Base-by-base conservation (phyloP, 140 eudicot species). In the Senecio squalidus region DNA sequence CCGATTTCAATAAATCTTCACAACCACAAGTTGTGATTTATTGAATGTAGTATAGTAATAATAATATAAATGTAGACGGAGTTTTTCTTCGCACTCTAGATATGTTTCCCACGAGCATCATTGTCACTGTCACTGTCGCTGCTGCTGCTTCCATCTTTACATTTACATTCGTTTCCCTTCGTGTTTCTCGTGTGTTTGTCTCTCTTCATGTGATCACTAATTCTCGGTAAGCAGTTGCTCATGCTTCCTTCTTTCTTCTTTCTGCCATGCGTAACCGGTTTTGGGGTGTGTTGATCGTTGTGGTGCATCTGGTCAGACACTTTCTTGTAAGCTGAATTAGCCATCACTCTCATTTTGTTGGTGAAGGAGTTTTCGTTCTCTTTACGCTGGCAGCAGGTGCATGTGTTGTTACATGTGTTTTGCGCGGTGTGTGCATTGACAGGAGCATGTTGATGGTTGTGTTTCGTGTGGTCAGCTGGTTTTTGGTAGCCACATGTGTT, bases 241-340 rank as follows among this genome's bases (percentile, higher is more conserved):
- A 31, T 67, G 43, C 30, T 20, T 4, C 24, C 36, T 10, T 65
- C 73, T 40, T 66, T 56, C 47, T 72, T 54, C 58, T 47, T 55
- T 6, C 51, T 48, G 40, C 55, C 11, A 39, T 5, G 6, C 52
- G 38, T 17, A 34, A 54, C 61, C 16, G 44, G 62, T 49, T 49
- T 69, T 27, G 44, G 62, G 17, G 18, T 25, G 22, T 58, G 76
- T 21, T 71, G 76, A 71, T 71, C 66, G 26, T 33, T 65, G 66
- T 54, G 60, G 77, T 71, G 77, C 45, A 71, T 71, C 71, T 71
- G 77, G 39, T 63, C 71, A 55, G 77, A 71, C 66, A 71, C 71
- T 28, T 63, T 62, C 52, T 71, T 71, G 51, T 71, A 71, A 63
- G 76, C 71, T 4, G 76, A 62, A 45, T 63, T 71, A 0, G 76